Evolutionary conservation across 805 yeast species (phyloP).

Genomic region (Ogataea sp.): DNA sequence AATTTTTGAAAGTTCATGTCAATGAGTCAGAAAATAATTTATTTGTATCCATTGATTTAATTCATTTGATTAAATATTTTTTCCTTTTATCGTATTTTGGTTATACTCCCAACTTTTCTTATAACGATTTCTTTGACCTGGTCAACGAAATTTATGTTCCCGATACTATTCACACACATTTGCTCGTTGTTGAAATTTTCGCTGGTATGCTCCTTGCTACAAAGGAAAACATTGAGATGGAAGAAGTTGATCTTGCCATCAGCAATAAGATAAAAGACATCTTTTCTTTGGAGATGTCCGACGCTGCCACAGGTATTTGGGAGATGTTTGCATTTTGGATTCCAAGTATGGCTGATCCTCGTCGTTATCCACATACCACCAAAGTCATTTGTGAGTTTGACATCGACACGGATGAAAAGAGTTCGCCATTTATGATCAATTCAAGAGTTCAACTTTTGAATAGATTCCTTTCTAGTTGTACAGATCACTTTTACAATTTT

Average conservation of each 20-base stretch:
- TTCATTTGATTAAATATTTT: slow-evolving; percentile 42
- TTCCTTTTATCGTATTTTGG: slow-evolving; percentile 45
- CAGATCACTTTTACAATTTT: slow-evolving; percentile 39
- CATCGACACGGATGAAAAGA: slow-evolving; percentile 39
- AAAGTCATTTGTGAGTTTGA: slow-evolving; percentile 37
- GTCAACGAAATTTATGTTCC: slow-evolving; percentile 44
- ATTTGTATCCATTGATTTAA: slow-evolving; percentile 47
- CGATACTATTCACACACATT: slow-evolving; percentile 70
- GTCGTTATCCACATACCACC: slow-evolving; percentile 53
- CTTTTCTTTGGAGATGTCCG: slow-evolving; percentile 54
- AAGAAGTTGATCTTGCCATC: slow-evolving; percentile 38
- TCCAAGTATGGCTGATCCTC: slow-evolving; percentile 54
- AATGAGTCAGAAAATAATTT: slow-evolving; percentile 58
- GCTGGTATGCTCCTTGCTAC: slow-evolving; percentile 54
- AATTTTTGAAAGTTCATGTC: slow-evolving; percentile 41
- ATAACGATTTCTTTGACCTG: slow-evolving; percentile 45
- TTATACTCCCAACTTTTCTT: slow-evolving; percentile 31
- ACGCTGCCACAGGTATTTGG: slow-evolving; percentile 73
- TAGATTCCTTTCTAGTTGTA: slow-evolving; percentile 23
- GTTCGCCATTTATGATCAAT: slow-evolving; percentile 55
- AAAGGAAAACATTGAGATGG: slow-evolving; percentile 27
- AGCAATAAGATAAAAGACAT: slow-evolving; percentile 34
- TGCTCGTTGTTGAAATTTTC: slow-evolving; percentile 63
- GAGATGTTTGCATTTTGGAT: slow-evolving; percentile 66
- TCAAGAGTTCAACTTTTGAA: slow-evolving; percentile 51